Percentiles rank a stretch among this genome's conserved stretches.
Conservation (phyloP, 2,329 filamentous ascomycete species). For the Hypoxylon sp. region DNA sequence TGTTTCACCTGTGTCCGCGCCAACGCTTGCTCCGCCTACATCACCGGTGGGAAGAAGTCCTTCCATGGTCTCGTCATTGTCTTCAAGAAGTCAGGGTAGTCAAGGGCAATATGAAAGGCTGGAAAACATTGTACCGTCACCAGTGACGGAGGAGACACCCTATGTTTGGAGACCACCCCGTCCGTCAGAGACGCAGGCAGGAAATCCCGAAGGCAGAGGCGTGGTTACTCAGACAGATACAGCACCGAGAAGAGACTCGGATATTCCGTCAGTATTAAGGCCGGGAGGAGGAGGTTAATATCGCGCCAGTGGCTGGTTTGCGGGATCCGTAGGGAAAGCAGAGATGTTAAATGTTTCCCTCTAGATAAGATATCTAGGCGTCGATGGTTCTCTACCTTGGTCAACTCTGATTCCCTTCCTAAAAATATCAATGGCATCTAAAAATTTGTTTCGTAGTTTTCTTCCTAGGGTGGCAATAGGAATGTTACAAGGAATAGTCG, state of each 20-base stretch:
- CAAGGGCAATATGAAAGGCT: slow-evolving; percentile 34
- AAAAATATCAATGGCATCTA: not conserved
- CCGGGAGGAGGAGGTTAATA: slow-evolving; percentile 11
- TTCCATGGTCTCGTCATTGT: slow-evolving; percentile 35
- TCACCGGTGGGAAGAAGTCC: slow-evolving; percentile 8
- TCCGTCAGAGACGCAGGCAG: not conserved
- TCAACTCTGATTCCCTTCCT: not conserved
- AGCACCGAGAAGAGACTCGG: slow-evolving; percentile 3
- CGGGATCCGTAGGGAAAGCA: not conserved
- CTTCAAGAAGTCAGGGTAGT: slow-evolving; percentile 28
- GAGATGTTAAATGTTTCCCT: not conserved
- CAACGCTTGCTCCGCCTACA: not conserved
- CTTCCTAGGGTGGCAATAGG: not conserved
- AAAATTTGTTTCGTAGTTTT: not conserved
- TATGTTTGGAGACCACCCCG: slow-evolving; percentile 17
- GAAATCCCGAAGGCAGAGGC: not conserved
- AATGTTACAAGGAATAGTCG: not conserved
- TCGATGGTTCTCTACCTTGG: not conserved
- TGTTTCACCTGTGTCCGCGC: not conserved
- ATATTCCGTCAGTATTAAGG: slow-evolving; percentile 9
- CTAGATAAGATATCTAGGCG: not conserved
- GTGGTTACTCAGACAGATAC: not conserved
- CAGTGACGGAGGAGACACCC: slow-evolving; percentile 29
- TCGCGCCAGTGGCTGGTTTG: not conserved
- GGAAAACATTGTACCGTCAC: slow-evolving; percentile 23